Base-by-base conservation (phyloP, 2,329 filamentous ascomycete species). In the Botrytis deweyae region DNA sequence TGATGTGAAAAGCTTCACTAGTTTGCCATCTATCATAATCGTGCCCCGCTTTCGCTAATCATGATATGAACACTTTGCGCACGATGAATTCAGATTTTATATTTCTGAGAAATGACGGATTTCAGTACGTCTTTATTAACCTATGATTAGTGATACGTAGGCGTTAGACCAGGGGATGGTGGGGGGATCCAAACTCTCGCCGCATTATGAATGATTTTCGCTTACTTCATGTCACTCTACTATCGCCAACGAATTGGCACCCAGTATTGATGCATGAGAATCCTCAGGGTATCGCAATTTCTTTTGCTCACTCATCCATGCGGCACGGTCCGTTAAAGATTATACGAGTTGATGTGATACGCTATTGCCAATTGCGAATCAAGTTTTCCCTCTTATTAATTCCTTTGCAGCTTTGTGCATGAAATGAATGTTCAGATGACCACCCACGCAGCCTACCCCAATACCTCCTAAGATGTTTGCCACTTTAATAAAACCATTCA, bases 1-100 rank as follows among this genome's bases (percentile, higher is more conserved):
- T 65, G 44, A 64, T 29, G 6, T 65, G 18, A 12, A 65, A 38
- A 38, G 9, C 1, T 29, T 64, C 22, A 14, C 22, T 61, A 38
- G 42, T 66, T 7, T 40, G 25, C n/a, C 44, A 40, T 44, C 7
- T 36, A 46, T 42, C 61, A 33, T 20, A 29, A 49, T 7, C 10
- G 22, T 18, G 61, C 55, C 69, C 16, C 44, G 4, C 33, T 44
- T 55, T 70, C 68, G 55, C 68, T 70, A 63, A 70, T 64, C 55
- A 70, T 22, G 59, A 40, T 44, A 44, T 65, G 59, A 44, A 16
- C 33, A n/a, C 29, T 66, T 36, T 49, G 44, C 16, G 22, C 22
- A 52, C 29, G 64, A 29, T 38, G 33, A 52, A 4, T 25, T 29
- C 14, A n/a, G 33, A 64, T 72, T 55, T 16, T 38, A 1, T 42